Evolutionary conservation across 148 eudicot genomes (phyloP), one percentile per base, ranked within the genome.

Genomic region (Rhododendron ferrugineum): DNA sequence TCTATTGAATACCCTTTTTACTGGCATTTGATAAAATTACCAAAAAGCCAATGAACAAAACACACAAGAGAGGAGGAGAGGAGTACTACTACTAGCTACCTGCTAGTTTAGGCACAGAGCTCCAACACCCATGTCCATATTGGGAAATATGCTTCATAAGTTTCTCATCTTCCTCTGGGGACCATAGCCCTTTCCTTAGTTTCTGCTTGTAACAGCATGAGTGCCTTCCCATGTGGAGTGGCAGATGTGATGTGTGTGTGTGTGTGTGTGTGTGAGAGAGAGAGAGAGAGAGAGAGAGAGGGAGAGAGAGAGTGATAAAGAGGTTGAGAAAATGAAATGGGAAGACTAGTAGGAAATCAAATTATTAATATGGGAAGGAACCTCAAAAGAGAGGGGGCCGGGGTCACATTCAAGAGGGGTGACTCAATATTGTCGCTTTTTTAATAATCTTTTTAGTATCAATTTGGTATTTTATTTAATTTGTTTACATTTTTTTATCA

Each of bases 91-190:
- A 40, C 49, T 46, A 46, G 42, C 49, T 46, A 95, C 98, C 98
- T n/a, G 98, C 98, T 44, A 96, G 92, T 86, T 96, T 96, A 76
- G 98, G 98, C 47, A 96, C 98, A 83, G 98, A 96, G 88, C 98
- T 94, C 98, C 98, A 96, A 79, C 98, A 94, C 34, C 98, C 98
- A 93, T 96, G 98, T 50, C 98, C 98, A 78, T 86, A 87, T 74
- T 90, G 94, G 32, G 93, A 92, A 54, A 96, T 94, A 85, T 96
- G 98, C 77, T 90, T 91, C 10, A 96, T 90, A 75, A 96, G 99
- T 56, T 94, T 96, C 81, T 94, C 99, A 92, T 96, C 99, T 93
- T 96, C 99, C 74, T 96, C 99, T 36, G 99, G 99, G 72, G 99
- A 96, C 99, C 99, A 96, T 1, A 96, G 92, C 6, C 98, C 98